Evolutionary conservation across 176 grass and related monocot species (phyloP), one percentile per base, ranked within the genome.

Genomic region (maize (Zea mays)): DNA sequence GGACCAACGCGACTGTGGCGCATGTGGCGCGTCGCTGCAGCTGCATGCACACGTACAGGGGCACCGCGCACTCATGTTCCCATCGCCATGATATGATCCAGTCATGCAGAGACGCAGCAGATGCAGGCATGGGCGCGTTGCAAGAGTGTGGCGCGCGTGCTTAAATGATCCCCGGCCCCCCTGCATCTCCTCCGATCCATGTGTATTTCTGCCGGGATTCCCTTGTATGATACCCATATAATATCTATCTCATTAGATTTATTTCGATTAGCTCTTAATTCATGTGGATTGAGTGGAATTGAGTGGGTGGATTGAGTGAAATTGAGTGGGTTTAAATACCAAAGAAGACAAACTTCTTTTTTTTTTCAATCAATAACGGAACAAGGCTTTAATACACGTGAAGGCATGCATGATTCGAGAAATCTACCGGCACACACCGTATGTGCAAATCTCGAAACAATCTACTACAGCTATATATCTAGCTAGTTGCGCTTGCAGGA

Each of bases 1-100:
- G 71, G 71, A 86, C 71, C 84, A 55, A 16, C 37, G 17, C 33
- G 3, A 56, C 51, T 85, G 76, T 74, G 12, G 61, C 16, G 63
- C 76, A 58, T 80, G 76, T 67, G 48, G 50, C 55, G 69, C 70
- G 75, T 8, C 17, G 67, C 67, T 36, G 58, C 43, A 54, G 68
- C 41, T 2, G 50, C 38, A 67, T 85, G 70, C 62, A 60, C 77
- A 61, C 69, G 9, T 15, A 83, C 63, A 76, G 51, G 72, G 47
- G 43, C 11, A 21, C 41, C 16, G 16, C 10, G 62, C 72, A 5
- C 17, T 13, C 71, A 59, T 75, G 62, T 59, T 75, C 8, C 40
- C 71, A 14, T 60, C 57, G 9, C 57, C 19, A 20, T 20, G 57
- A 27, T 27, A 27, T 27, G 27, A 27, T 27, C 27, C 20, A 55